Conservation (phyloP, 202 grass and related monocot genomes). For the Brachypodium distachyon region DNA sequence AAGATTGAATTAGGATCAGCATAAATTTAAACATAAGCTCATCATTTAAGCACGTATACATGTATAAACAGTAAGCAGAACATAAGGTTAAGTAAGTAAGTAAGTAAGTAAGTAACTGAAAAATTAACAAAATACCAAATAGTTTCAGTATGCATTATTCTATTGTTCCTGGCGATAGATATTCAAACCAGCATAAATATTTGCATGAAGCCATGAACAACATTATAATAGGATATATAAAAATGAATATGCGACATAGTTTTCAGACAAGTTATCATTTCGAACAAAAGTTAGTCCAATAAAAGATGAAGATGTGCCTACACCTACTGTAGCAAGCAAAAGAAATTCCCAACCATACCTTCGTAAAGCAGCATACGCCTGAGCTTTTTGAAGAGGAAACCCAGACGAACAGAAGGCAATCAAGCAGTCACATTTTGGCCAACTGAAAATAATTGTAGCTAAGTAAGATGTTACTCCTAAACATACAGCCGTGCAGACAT, state of each 20-base stretch:
- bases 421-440: constrained; percentile 97
- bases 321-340: neutral
- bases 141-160: neutral
- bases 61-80: neutral
- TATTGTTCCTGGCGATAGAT: neutral
- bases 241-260: neutral
- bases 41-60: neutral
- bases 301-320: neutral
- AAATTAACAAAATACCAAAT: neutral
- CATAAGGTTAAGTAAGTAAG: neutral
- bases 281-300: neutral
- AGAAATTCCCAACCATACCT: constrained; percentile 35
- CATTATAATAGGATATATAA: neutral
- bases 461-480: constrained; percentile 5
- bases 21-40: neutral
- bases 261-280: constrained; percentile 4
- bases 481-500: neutral
- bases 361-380: constrained; percentile 77
- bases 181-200: neutral
- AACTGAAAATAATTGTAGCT: constrained; percentile 49
- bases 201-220: neutral
- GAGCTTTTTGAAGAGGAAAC: constrained; percentile 86
- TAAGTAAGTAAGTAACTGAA: too few species aligned
- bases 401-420: constrained; percentile 97
- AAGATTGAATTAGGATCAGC: neutral